Conservation (phyloP, 305 asterid genomes). For the Solanum hybrid region DNA sequence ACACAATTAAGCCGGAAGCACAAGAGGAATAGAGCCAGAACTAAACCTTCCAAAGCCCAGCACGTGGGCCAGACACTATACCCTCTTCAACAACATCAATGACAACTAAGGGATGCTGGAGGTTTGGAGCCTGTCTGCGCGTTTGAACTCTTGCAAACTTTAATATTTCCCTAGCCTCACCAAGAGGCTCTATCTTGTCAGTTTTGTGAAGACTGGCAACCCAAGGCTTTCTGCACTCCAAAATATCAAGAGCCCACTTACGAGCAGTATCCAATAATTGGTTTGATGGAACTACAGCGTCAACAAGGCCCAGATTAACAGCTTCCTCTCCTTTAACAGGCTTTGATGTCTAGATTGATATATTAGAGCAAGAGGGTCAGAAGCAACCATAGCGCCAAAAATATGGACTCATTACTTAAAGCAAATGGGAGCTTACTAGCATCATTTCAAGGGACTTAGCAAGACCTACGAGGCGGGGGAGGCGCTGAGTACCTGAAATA, state of each 20-base stretch:
- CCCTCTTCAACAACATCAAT: slow-evolving; percentile 97
- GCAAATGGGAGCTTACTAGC: slow-evolving; percentile 47
- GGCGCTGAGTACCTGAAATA: slow-evolving; percentile 86
- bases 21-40: slow-evolving; percentile 13
- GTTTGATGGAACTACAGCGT: slow-evolving; percentile 62
- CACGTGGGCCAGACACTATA: slow-evolving; percentile 73
- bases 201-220: slow-evolving; percentile 66
- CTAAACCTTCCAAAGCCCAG: slow-evolving; percentile 88
- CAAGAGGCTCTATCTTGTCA: slow-evolving; percentile 80
- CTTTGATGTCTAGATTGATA: slow-evolving; percentile 58
- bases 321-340: slow-evolving; percentile 93
- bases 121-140: slow-evolving; percentile 86
- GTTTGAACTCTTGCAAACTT: slow-evolving; percentile 92
- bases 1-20: background rate
- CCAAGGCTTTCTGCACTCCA: slow-evolving; percentile 75
- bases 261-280: slow-evolving; percentile 74
- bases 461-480: slow-evolving; percentile 96
- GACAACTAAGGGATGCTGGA: slow-evolving; percentile 77
- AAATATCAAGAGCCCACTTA: slow-evolving; percentile 81
- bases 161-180: slow-evolving; percentile 90
- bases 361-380: slow-evolving; percentile 12
- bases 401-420: background rate
- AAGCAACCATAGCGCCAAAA: background rate
- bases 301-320: slow-evolving; percentile 84
- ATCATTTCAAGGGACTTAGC: slow-evolving; percentile 97